A percentile compares a stretch with the other conserved stretches of the same genome.
Evolutionary conservation across 2,329 filamentous ascomycete genomes (phyloP).

Genomic region (Stemphylium lycopersici): DNA sequence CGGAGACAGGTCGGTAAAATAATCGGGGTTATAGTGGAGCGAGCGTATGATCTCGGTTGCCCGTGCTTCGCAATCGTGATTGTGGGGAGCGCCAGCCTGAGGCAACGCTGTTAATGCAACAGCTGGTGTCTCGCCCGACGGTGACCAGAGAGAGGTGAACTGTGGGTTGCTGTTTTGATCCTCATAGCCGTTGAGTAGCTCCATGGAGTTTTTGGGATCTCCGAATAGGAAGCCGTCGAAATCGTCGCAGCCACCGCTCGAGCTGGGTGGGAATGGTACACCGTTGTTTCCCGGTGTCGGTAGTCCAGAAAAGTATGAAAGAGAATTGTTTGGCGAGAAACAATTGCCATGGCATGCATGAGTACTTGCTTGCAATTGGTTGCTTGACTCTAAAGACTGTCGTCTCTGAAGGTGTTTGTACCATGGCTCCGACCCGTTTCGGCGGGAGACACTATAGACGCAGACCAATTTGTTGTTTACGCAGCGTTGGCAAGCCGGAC

Average conservation of each 20-base stretch:
- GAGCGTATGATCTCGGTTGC: background rate
- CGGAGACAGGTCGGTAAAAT: background rate
- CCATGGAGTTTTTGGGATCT: background rate
- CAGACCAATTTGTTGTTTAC: background rate
- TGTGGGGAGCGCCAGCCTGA: background rate
- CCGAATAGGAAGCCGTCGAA: background rate
- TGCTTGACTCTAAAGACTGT: background rate
- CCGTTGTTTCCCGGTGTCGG: background rate
- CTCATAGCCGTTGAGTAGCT: background rate
- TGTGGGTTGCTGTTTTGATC: background rate
- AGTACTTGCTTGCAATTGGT: background rate
- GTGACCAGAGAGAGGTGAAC: background rate
- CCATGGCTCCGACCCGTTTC: background rate
- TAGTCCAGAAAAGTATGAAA: background rate
- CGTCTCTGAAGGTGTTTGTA: background rate
- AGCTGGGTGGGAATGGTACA: background rate
- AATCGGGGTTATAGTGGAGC: background rate
- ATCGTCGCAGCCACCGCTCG: background rate
- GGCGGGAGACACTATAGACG: background rate
- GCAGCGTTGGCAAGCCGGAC: background rate
- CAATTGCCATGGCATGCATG: background rate
- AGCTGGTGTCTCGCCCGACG: background rate
- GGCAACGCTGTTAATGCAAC: background rate
- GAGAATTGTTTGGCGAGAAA: background rate
- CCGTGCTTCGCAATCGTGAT: background rate